Evolutionary conservation across 176 grass and related monocot genomes (phyloP).

Genomic region (Rhipidocladum racemiflorum): DNA sequence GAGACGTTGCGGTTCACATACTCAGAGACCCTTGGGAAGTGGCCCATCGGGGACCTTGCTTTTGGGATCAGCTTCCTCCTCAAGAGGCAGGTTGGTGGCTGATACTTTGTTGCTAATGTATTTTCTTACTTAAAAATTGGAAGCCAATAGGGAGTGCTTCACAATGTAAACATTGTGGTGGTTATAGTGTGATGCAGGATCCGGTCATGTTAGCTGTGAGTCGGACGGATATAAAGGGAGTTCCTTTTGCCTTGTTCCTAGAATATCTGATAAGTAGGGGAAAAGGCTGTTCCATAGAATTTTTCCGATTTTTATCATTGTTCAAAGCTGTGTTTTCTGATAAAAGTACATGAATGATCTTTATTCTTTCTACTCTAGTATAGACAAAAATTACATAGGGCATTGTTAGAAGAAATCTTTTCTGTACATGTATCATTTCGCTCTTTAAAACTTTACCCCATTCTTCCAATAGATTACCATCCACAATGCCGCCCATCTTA

Average conservation of each 20-base stretch:
- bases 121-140: not conserved
- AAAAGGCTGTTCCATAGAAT: not conserved
- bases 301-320: not conserved
- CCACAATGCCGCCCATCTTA: not conserved
- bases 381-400: not conserved
- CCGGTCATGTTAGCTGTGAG: not conserved
- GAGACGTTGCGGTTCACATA: conserved; percentile 94
- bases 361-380: not conserved
- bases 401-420: not conserved
- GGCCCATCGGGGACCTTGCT: conserved; percentile 93
- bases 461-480: not conserved
- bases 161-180: not conserved
- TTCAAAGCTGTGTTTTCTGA: not conserved
- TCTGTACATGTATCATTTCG: not conserved
- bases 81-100: conserved; percentile 70
- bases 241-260: not conserved
- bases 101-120: not conserved
- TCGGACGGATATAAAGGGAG: not conserved
- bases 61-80: conserved; percentile 93
- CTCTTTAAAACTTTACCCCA: not conserved
- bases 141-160: not conserved
- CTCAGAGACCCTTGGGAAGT: conserved; percentile 93
- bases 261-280: not conserved
- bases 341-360: not conserved
- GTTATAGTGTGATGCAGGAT: not conserved